Evolutionary conservation across 2,329 filamentous ascomycete genomes (phyloP).

Genomic region (Aspergillus sp.): DNA sequence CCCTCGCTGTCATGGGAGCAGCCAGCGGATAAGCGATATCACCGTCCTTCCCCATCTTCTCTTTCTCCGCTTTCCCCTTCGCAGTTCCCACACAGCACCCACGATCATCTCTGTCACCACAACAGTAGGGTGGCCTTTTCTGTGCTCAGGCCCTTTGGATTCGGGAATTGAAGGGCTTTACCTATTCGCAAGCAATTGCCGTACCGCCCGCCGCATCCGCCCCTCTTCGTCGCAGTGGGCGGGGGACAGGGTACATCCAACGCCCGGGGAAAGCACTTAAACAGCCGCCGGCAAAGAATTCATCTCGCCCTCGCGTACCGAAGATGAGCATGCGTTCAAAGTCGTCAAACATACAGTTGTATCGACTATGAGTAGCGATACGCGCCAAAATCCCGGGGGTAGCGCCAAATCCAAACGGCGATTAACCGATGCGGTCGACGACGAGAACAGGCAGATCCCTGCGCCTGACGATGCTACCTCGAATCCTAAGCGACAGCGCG

Average conservation of each 20-base stretch:
- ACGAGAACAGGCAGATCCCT: constrained; percentile 27
- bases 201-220: background rate
- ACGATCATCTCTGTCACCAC: constrained; percentile 5
- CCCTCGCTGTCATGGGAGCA: background rate
- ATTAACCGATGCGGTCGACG: constrained; percentile 27
- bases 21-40: constrained; percentile 18
- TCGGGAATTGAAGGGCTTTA: background rate
- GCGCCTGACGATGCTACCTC: constrained; percentile 28
- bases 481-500: constrained; percentile 60
- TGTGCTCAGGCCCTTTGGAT: background rate
- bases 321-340: constrained; percentile 31
- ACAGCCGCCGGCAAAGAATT: constrained; percentile 31
- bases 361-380: constrained; percentile 33
- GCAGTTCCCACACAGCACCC: constrained; percentile 2
- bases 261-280: constrained; percentile 2
- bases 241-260: background rate
- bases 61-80: constrained; percentile 20
- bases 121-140: background rate
- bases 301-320: constrained; percentile 21
- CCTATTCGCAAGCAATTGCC: background rate
- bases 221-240: constrained; percentile 5
- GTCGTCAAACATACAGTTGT: constrained; percentile 25
- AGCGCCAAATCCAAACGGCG: constrained; percentile 33
- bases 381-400: constrained; percentile 30
- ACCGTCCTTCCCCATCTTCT: constrained; percentile 18